phyloP scores from a whole-genome alignment of 306 rosid genomes.

The Prunus campanulata region DNA sequence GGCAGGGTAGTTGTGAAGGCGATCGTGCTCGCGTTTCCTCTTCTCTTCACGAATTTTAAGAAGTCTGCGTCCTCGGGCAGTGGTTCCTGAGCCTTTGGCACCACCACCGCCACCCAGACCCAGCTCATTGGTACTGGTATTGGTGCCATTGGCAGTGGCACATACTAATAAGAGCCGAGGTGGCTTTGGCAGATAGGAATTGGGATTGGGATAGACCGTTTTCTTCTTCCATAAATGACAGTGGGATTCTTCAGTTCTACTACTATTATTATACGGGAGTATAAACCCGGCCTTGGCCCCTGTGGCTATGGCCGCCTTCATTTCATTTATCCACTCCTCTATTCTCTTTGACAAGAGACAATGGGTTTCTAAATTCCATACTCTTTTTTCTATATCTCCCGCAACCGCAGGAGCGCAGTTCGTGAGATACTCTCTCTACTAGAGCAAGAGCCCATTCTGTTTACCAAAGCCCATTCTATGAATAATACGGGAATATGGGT shows the following conservation, averaged over 20 bases:
- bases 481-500: background rate
- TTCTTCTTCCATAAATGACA: constrained; percentile 6
- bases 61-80: constrained; percentile 75
- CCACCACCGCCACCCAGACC: too few relatives aligned
- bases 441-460: background rate
- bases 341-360: background rate
- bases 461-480: background rate
- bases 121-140: background rate
- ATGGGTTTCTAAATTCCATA: background rate
- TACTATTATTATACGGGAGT: background rate
- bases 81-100: constrained; percentile 72
- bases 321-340: background rate
- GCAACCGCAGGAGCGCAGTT: background rate
- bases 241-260: background rate
- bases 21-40: constrained; percentile 63
- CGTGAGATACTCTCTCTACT: background rate
- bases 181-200: background rate
- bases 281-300: background rate
- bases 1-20: constrained; percentile 68
- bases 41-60: constrained; percentile 83
- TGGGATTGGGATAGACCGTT: background rate
- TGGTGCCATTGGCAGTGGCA: background rate
- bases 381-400: background rate
- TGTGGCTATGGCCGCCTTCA: constrained; percentile 2
- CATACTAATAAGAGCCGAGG: background rate